Evolutionary conservation across 345 rosid genomes (phyloP).

Genomic region (Excoecaria cochinchinensis): DNA sequence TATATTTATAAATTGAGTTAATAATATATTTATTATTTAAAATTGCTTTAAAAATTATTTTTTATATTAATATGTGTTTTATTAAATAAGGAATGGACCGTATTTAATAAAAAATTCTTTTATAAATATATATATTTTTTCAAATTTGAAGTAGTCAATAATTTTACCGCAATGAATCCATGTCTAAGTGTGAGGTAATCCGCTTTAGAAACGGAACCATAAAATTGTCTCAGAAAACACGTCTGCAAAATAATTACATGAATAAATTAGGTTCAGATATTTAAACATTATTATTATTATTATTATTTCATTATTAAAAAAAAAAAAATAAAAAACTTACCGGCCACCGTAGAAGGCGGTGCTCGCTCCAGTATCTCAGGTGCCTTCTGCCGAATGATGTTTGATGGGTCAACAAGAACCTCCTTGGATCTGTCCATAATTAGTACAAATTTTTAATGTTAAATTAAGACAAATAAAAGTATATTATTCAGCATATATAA

Average conservation of each 20-base stretch:
- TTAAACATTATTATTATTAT: background rate
- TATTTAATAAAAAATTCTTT: no score
- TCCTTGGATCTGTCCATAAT: conserved; percentile 41
- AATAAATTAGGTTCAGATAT: background rate
- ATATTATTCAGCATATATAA: no score
- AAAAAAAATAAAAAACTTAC: conserved; percentile 23
- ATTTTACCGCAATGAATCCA: conserved; percentile 68
- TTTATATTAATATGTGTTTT: no score
- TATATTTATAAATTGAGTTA: no score
- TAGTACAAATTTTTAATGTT: background rate
- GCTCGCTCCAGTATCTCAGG: conserved; percentile 51
- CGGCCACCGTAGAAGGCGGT: conserved; percentile 47
- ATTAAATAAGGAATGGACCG: no score
- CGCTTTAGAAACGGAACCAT: conserved; percentile 59
- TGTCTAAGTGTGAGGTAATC: conserved; percentile 77
- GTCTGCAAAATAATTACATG: conserved; percentile 32
- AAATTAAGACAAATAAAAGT: background rate
- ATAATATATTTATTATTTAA: no score
- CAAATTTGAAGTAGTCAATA: background rate
- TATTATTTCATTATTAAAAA: no score
- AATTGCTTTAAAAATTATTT: no score
- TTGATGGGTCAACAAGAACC: conserved; percentile 51
- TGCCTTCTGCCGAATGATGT: conserved; percentile 63
- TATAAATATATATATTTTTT: no score
- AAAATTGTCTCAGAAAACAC: conserved; percentile 67